A percentile compares a stretch with the other conserved stretches of the same genome.
Conservation (phyloP, 164 flowering plant species). For the Vitis cinerea region DNA sequence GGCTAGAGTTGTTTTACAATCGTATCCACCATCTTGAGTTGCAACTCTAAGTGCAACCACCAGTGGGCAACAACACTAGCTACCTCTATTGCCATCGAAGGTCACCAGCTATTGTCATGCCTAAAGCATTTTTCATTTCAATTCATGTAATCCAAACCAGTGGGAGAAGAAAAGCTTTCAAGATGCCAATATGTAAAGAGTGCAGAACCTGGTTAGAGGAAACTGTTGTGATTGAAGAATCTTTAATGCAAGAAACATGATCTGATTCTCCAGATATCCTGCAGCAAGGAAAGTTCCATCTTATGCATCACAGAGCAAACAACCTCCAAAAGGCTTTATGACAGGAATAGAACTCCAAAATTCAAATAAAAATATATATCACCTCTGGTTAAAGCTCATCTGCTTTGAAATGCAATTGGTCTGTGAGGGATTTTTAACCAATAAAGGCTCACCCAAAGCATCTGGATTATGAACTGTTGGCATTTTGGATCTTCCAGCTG, state of each 20-base stretch:
- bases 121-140: neutral
- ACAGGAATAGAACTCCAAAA: neutral
- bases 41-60: too few relatives aligned
- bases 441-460: constrained; percentile 19
- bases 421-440: constrained; percentile 20
- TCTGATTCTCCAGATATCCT: constrained; percentile 27
- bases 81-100: too few relatives aligned
- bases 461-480: constrained; percentile 10
- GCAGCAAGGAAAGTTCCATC: constrained; percentile 2
- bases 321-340: neutral
- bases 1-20: too few relatives aligned
- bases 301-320: neutral
- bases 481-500: constrained; percentile 56
- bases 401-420: constrained; percentile 11
- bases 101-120: too few relatives aligned
- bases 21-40: too few relatives aligned
- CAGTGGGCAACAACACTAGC: too few relatives aligned
- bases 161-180: neutral
- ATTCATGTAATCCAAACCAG: too few relatives aligned
- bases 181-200: neutral
- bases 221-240: constrained; percentile 34
- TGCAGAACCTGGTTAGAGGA: constrained; percentile 53
- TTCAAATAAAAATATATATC: neutral
- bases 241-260: constrained; percentile 8
- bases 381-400: constrained; percentile 24